Evolutionary conservation across 2,329 filamentous ascomycete species (phyloP), one percentile per base, ranked within the genome.

Genomic region (Aspergillus uvarum): DNA sequence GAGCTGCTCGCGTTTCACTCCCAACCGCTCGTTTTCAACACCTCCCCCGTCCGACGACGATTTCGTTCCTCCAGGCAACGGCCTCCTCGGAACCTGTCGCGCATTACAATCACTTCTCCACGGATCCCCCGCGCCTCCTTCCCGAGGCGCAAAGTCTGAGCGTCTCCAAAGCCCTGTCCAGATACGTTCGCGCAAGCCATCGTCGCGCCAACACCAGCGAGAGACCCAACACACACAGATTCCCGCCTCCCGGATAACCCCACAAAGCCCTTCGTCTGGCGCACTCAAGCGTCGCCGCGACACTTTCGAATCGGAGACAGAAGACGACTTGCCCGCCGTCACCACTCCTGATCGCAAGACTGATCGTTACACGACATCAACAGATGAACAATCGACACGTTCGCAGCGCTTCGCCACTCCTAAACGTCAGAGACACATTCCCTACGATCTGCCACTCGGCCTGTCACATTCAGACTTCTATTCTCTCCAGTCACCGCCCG

Each of bases 381-480:
- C 22, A 22, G 16, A n/a, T 10, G 47, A 8, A 16, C 44, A 12
- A 70, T 70, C 56, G 26, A 31, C 31, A 49, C 63, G 47, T 35
- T 64, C 44, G 62, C 70, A 44, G 50, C 69, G 66, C 42, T 73
- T 74, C 58, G 75, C 76, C 4, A 82, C 80, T 11, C 80, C 80
- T 4, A 82, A 82, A 65, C 76, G 79, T 62, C 74, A 67, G 44
- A 72, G 79, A 19, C 71, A 76, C 24, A 67, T 74, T 11, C 79
- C 80, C 2, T 74, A 75, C 38, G 70, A 79, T n/a, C 66, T 82
- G 35, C 80, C 80, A 0, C 67, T 80, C 4, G 79, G 80, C 19
- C 68, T 82, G 8, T 72, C 73, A 8, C 72, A 69, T 12, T 71
- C 75, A 19, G 79, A 81, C 60, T 81, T 81, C 61, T 76, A 77